Evolutionary conservation across 306 rosid species (phyloP).

Genomic region (Lathyrus aphaca): DNA sequence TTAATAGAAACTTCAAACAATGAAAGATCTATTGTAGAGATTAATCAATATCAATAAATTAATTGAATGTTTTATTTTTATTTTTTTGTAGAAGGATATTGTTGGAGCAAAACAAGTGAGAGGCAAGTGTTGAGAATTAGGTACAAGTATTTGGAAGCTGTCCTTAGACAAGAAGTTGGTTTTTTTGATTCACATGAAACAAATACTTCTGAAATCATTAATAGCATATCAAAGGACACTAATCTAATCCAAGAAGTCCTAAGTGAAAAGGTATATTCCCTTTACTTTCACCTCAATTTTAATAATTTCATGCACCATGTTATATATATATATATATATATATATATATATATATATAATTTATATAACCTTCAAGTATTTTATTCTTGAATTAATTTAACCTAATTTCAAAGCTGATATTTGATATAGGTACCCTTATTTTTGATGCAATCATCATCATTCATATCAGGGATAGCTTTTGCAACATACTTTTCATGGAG

Average conservation of each 20-base stretch:
- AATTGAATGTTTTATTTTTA: not conserved
- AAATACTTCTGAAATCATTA: constrained; percentile 79
- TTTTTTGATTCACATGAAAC: constrained; percentile 89
- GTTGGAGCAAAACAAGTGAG: constrained; percentile 99
- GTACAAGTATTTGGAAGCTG: constrained; percentile 86
- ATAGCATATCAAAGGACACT: constrained; percentile 85
- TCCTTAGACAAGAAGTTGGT: constrained; percentile 89
- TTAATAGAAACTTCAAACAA: not conserved
- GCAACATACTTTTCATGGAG: constrained; percentile 86
- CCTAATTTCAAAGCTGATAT: not conserved
- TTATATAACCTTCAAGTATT: no score
- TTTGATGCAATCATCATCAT: constrained; percentile 84
- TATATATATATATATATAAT: no score
- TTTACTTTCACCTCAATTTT: not conserved
- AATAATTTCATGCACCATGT: not conserved
- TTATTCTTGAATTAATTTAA: not conserved
- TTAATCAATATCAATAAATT: constrained; percentile 21
- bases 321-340: no score
- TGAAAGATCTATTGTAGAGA: constrained; percentile 7
- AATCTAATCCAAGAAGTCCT: constrained; percentile 87
- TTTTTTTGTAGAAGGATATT: constrained; percentile 72
- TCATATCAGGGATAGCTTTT: constrained; percentile 76
- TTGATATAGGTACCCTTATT: constrained; percentile 74
- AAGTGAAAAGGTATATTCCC: constrained; percentile 73
- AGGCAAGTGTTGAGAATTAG: constrained; percentile 84